Base-by-base conservation (phyloP, 305 asterid species). In the Fraxinus albicans region DNA sequence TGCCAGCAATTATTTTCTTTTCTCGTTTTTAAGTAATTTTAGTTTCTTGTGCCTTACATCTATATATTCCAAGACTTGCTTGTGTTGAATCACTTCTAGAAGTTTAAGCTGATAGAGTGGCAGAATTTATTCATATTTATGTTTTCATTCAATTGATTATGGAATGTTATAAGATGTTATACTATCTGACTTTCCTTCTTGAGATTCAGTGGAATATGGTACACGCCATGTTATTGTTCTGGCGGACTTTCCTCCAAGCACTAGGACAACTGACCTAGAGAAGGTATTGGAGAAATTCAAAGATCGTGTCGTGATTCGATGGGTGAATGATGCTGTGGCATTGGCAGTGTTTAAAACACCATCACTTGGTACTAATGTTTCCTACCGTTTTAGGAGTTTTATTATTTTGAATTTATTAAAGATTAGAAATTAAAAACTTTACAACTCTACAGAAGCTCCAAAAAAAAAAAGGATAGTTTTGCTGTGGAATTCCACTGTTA, bases 281-380 rank as follows among this genome's bases (percentile, higher is more conserved):
- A 93, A 86, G 87, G 23, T 89, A 87, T 85, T 96, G 40, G 90
- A 81, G 50, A 87, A 86, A 85, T 94, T 90, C 90, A 96, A 93
- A 86, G 94, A 92, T 79, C 87, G 87, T 67, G 86, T 94, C 78
- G 94, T 84, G 79, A 93, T 96, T 85, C 95, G 97, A 55, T 96
- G 99, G 99, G 91, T 94, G 87, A 94, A 91, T 83, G 99, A 92
- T 82, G 91, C 92, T 13, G 86, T 86, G 53, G 90, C 99, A 67
- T 95, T 96, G 83, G 99, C 94, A 73, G 98, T 96, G 72, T 96
- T 94, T 84, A 89, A 88, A 83, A 90, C 97, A 67, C 97, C 99
- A 82, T 82, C 95, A 70, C 63, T 76, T 63, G 99, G 99, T 96
- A 91, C 87, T 73, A 83, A 2, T 78, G 47, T 50, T 65, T 83